phyloP scores from a whole-genome alignment of 2,329 filamentous ascomycete species.

The Aspergillaceae sp. region DNA sequence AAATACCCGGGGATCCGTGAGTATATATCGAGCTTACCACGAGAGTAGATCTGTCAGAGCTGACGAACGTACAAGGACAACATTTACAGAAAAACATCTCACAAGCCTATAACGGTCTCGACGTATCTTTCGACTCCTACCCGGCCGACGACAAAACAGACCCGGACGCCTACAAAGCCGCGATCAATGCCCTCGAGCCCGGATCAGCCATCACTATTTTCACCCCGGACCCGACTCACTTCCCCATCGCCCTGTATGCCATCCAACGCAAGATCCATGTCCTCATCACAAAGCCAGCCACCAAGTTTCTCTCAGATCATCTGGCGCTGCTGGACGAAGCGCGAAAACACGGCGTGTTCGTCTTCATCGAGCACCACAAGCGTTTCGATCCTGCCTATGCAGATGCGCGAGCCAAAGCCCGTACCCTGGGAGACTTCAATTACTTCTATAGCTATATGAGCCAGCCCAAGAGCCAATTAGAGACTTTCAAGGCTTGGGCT shows the following conservation, averaged over 20 bases:
- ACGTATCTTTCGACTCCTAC: constrained; percentile 77
- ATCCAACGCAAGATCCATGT: constrained; percentile 84
- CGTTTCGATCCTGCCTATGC: constrained; percentile 89
- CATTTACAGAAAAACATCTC: constrained; percentile 83
- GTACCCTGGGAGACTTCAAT: constrained; percentile 83
- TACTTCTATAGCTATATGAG: constrained; percentile 98
- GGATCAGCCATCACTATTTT: constrained; percentile 94
- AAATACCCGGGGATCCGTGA: constrained; percentile 87
- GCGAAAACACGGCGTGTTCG: constrained; percentile 68
- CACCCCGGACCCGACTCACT: constrained; percentile 88
- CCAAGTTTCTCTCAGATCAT: constrained; percentile 75
- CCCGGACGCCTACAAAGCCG: constrained; percentile 74
- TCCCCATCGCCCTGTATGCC: constrained; percentile 83
- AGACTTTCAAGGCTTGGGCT: constrained; percentile 93
- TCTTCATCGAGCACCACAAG: constrained; percentile 95
- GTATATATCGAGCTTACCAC: constrained; percentile 21
- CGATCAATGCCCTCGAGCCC: constrained; percentile 71
- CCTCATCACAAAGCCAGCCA: constrained; percentile 87
- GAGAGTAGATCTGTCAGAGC: constrained; percentile 4
- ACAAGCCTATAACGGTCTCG: constrained; percentile 77
- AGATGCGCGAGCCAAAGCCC: constrained; percentile 70
- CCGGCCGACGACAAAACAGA: constrained; percentile 65
- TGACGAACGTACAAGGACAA: constrained; percentile 46
- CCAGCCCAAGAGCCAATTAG: constrained; percentile 80
- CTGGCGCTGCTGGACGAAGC: constrained; percentile 64